Evolutionary conservation across 768 basidiomycete species (phyloP).

Genomic region (Phaeolepiota aurea): DNA sequence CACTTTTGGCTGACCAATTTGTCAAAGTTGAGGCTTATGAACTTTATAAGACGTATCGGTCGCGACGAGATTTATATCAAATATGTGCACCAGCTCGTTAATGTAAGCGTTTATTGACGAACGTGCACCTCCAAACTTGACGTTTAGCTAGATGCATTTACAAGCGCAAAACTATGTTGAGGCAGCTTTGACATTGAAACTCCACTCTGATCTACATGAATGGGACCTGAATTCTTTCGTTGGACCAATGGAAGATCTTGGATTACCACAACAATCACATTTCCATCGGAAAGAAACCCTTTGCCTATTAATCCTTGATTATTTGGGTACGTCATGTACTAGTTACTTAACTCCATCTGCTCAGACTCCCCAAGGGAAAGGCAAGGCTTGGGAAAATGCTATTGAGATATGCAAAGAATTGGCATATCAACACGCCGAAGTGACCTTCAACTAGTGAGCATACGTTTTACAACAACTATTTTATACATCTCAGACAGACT

Average conservation of each 20-base stretch:
- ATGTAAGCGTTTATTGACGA: constrained; percentile 37
- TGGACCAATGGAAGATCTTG: constrained; percentile 82
- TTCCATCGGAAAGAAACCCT: constrained; percentile 94
- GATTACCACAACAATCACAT: constrained; percentile 85
- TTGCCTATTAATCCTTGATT: constrained; percentile 87
- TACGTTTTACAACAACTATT: constrained; percentile 4
- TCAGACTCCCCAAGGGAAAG: constrained; percentile 55
- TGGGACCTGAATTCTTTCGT: constrained; percentile 83
- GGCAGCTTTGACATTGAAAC: constrained; percentile 86
- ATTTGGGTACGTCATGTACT: constrained; percentile 49
- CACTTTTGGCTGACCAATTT: constrained; percentile 8
- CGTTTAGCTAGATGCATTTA: constrained; percentile 67
- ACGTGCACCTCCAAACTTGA: constrained; percentile 12
- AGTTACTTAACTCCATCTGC: constrained; percentile 1
- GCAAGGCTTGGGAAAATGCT: constrained; percentile 95
- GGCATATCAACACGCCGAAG: constrained; percentile 77
- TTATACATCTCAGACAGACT: constrained; percentile 6
- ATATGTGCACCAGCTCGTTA: constrained; percentile 92
- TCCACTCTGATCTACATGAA: constrained; percentile 88
- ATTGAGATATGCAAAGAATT: constrained; percentile 92
- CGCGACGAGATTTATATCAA: constrained; percentile 92
- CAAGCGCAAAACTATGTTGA: constrained; percentile 88
- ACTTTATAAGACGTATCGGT: constrained; percentile 88
- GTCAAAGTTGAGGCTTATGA: constrained; percentile 75
- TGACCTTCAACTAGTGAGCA: constrained; percentile 86